A percentile compares a stretch with the other conserved stretches of the same genome.
phyloP scores from a whole-genome alignment of 495 filamentous ascomycete genomes.

The Penicillium roqueforti region DNA sequence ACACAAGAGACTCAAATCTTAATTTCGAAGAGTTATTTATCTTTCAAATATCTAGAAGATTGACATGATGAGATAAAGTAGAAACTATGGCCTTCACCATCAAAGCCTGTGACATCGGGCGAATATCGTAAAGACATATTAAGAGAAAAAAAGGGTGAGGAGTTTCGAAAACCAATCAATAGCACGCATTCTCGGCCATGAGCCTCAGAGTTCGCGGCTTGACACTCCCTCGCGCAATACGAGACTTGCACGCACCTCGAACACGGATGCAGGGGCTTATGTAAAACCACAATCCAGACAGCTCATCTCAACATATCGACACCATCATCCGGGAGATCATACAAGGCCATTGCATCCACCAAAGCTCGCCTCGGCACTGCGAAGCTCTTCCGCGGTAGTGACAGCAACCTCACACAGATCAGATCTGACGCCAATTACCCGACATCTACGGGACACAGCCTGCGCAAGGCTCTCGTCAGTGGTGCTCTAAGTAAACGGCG shows the following conservation, averaged over 20 bases:
- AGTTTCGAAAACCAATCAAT: neutral
- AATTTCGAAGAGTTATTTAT: neutral
- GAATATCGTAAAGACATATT: too few species aligned
- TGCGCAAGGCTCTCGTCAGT: neutral
- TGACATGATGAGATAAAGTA: neutral
- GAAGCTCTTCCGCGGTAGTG: neutral
- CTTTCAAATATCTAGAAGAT: neutral
- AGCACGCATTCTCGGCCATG: neutral
- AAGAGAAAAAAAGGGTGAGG: neutral
- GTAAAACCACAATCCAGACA: slow-evolving; percentile 13
- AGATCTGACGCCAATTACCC: neutral
- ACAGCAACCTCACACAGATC: slow-evolving; percentile 4
- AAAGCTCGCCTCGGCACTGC: neutral
- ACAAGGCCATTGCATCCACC: neutral
- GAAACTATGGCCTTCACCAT: too few species aligned
- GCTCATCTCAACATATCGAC: neutral
- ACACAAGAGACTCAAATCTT: neutral
- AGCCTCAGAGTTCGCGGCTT: neutral
- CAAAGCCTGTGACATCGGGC: too few species aligned
- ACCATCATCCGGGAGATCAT: slow-evolving; percentile 1
- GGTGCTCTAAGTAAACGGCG: slow-evolving; percentile 5
- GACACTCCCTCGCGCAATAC: slow-evolving; percentile 13
- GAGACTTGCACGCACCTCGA: slow-evolving; percentile 1
- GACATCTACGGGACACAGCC: neutral
- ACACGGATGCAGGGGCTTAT: slow-evolving; percentile 4